phyloP scores from a whole-genome alignment of 2,329 filamentous ascomycete species.

The Lecanicillium sp. region DNA sequence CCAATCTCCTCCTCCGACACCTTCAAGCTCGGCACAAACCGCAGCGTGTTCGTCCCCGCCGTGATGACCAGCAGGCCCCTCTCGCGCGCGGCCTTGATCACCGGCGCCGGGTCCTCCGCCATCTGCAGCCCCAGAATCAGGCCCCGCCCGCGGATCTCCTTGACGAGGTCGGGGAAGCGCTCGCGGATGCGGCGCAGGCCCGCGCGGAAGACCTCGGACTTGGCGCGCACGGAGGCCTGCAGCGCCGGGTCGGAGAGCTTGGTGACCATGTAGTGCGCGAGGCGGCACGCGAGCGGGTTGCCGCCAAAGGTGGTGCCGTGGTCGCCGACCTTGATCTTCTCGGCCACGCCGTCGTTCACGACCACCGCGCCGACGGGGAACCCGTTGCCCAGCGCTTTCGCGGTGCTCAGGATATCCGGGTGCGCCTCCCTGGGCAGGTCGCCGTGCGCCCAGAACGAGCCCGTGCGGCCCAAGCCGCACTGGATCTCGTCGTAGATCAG shows the following conservation, averaged over 20 bases:
- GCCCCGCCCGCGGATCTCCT: slow-evolving; percentile 75
- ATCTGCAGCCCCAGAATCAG: slow-evolving; percentile 85
- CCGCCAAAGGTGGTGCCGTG: slow-evolving; percentile 94
- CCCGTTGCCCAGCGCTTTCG: slow-evolving; percentile 94
- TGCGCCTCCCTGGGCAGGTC: slow-evolving; percentile 71
- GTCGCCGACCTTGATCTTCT: slow-evolving; percentile 56
- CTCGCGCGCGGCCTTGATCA: slow-evolving; percentile 82
- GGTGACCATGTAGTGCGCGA: slow-evolving; percentile 80
- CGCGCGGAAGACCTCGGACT: slow-evolving; percentile 46
- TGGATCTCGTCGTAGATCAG: slow-evolving; percentile 97
- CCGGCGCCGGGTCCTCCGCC: slow-evolving; percentile 60
- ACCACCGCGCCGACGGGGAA: slow-evolving; percentile 79
- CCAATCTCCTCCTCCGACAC: slow-evolving; percentile 77
- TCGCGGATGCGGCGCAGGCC: slow-evolving; percentile 42
- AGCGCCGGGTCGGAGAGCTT: slow-evolving; percentile 67
- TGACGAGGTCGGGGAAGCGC: slow-evolving; percentile 61
- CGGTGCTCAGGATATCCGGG: slow-evolving; percentile 88
- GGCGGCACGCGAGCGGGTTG: slow-evolving; percentile 76
- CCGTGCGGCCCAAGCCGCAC: slow-evolving; percentile 83
- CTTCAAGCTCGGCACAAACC: slow-evolving; percentile 83
- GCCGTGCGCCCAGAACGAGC: slow-evolving; percentile 82
- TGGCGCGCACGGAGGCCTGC: slow-evolving; percentile 62
- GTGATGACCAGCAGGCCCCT: slow-evolving; percentile 86
- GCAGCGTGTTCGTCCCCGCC: slow-evolving; percentile 82
- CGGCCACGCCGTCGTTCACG: slow-evolving; percentile 34